Conservation (phyloP, 1,284 basidiomycete genomes). For the Microbotryomycetes sp. region DNA sequence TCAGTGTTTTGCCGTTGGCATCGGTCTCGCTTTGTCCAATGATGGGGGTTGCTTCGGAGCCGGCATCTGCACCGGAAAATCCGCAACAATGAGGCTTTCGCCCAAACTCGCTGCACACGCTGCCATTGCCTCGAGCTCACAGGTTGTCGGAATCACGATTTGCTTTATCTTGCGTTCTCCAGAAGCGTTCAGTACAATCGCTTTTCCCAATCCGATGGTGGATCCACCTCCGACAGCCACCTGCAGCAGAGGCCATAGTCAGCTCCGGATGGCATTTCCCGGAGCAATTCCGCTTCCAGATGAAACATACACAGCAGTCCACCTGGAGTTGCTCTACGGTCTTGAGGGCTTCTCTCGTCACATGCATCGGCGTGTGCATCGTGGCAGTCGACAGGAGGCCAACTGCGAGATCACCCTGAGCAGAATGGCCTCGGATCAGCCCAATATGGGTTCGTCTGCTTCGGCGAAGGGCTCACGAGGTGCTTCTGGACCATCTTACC, state of each 20-base stretch:
- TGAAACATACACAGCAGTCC: constrained; percentile 42
- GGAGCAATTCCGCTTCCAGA: not conserved
- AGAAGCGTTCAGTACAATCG: constrained; percentile 41
- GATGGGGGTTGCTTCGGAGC: constrained; percentile 47
- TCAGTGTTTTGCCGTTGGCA: constrained; percentile 39
- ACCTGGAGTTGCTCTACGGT: constrained; percentile 39
- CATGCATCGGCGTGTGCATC: constrained; percentile 47
- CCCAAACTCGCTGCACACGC: not conserved
- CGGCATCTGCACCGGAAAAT: constrained; percentile 37
- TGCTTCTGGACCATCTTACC: constrained; percentile 37
- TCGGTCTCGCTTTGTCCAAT: constrained; percentile 46
- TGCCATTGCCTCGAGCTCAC: constrained; percentile 20
- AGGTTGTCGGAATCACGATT: constrained; percentile 48
- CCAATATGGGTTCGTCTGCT: constrained; percentile 33
- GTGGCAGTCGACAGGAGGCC: constrained; percentile 40
- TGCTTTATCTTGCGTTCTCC: constrained; percentile 44
- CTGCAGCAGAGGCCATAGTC: too few relatives aligned
- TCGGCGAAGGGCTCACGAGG: constrained; percentile 34
- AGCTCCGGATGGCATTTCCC: not conserved
- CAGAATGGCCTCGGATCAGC: too few relatives aligned
- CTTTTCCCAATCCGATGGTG: constrained; percentile 47
- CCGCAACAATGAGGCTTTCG: not conserved
- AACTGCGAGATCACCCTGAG: constrained; percentile 24
- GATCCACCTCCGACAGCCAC: constrained; percentile 46
- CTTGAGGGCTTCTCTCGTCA: constrained; percentile 43